Conservation (phyloP, 2,329 filamentous ascomycete genomes). For the Penicillium italicum region DNA sequence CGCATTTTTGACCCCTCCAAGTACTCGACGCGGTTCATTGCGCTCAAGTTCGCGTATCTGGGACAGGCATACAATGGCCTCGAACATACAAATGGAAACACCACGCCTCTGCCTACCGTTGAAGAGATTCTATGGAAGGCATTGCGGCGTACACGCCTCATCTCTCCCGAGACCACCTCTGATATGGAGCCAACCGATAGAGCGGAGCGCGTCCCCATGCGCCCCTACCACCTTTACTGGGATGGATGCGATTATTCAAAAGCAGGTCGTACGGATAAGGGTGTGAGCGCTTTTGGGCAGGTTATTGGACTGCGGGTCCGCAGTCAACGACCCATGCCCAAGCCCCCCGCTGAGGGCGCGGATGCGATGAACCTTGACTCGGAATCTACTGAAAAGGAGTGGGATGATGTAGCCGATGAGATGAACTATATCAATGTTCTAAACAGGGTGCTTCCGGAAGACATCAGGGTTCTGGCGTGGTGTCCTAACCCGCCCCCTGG, state of each 20-base stretch:
- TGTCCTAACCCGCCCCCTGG: constrained; percentile 73
- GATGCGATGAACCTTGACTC: constrained; percentile 31
- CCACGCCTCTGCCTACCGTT: constrained; percentile 70
- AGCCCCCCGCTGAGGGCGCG: constrained; percentile 15
- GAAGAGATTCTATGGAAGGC: constrained; percentile 95
- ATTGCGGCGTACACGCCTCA: constrained; percentile 73
- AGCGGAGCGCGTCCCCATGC: constrained; percentile 39
- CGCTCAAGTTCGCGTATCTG: constrained; percentile 89
- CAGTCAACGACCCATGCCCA: constrained; percentile 64
- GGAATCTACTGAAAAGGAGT: constrained; percentile 40
- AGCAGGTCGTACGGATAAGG: constrained; percentile 86
- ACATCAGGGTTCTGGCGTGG: constrained; percentile 91
- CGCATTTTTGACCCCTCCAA: constrained; percentile 70
- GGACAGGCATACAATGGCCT: constrained; percentile 90
- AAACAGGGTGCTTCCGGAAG: constrained; percentile 81
- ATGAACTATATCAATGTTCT: constrained; percentile 77
- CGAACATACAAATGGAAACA: constrained; percentile 74
- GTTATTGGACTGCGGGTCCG: constrained; percentile 80
- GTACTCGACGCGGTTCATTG: constrained; percentile 80
- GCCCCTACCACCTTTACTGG: constrained; percentile 62
- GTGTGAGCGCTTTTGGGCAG: constrained; percentile 95
- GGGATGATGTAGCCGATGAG: constrained; percentile 73
- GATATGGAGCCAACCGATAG: constrained; percentile 40
- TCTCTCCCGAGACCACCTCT: constrained; percentile 61
- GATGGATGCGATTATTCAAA: constrained; percentile 88